phyloP scores from a whole-genome alignment of 257 asterid species.

The Lantana camara region DNA sequence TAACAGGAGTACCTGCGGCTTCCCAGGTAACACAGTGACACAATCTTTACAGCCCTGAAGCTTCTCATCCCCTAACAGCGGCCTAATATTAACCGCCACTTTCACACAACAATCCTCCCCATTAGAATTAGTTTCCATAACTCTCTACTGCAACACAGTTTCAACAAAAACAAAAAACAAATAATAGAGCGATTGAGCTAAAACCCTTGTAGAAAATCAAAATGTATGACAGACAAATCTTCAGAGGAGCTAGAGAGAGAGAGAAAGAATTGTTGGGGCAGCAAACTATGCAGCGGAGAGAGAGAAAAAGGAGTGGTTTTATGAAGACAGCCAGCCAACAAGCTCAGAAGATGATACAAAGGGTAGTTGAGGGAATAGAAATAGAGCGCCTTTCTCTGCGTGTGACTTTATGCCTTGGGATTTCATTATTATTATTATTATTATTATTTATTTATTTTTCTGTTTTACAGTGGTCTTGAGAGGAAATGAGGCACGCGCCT shows the following conservation, averaged over 20 bases:
- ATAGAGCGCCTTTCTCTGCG: not conserved
- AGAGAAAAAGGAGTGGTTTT: not conserved
- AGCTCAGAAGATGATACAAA: conserved; percentile 14
- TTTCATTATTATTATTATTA: too few relatives aligned
- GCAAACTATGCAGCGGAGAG: conserved; percentile 46
- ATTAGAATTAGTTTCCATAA: conserved; percentile 44
- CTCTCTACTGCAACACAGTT: conserved; percentile 1
- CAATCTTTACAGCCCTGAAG: conserved; percentile 98
- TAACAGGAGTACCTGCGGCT: conserved; percentile 82
- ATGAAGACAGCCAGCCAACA: conserved; percentile 11
- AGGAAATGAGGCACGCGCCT: too few relatives aligned
- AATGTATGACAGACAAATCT: conserved; percentile 21
- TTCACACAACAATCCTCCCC: conserved; percentile 97
- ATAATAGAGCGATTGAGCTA: not conserved
- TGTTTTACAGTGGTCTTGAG: too few relatives aligned
- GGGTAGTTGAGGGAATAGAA: conserved; percentile 58
- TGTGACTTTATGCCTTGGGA: not conserved
- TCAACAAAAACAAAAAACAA: not conserved
- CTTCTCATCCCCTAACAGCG: conserved; percentile 92
- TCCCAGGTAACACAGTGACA: conserved; percentile 73
- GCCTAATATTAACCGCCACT: conserved; percentile 95
- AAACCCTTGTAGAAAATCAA: conserved; percentile 7
- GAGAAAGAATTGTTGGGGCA: conserved; percentile 22
- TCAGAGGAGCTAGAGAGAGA: not conserved
- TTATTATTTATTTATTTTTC: not conserved